phyloP scores from a whole-genome alignment of 2,329 filamentous ascomycete species.

The Ambrosiella xylebori region DNA sequence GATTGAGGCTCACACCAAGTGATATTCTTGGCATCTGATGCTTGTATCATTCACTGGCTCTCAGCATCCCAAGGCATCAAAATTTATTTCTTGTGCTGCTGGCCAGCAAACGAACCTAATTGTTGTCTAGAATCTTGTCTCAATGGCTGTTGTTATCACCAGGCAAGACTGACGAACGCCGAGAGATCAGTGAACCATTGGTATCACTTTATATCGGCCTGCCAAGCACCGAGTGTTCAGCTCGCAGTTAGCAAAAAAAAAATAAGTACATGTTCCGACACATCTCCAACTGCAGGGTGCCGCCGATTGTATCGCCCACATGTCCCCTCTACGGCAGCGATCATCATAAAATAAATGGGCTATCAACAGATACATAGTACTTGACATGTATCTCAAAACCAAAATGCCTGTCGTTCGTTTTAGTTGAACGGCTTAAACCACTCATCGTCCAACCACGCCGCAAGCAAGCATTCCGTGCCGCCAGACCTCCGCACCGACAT shows the following conservation, averaged over 20 bases:
- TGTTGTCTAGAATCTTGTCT: not conserved
- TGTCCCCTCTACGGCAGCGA: too few relatives aligned
- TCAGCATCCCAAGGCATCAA: not conserved
- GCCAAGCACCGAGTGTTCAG: not conserved
- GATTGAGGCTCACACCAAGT: not conserved
- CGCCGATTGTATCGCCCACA: too few relatives aligned
- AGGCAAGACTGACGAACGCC: not conserved
- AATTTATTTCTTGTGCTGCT: not conserved
- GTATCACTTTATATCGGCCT: not conserved
- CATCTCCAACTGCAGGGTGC: not conserved
- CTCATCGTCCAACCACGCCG: not conserved
- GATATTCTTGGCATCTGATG: not conserved
- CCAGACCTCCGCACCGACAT: slow-evolving; percentile 1
- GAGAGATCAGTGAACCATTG: not conserved
- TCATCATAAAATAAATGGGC: not conserved
- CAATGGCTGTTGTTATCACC: not conserved
- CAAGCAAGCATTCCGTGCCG: not conserved
- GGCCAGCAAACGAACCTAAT: not conserved
- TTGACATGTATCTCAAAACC: not conserved
- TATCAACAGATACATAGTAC: not conserved
- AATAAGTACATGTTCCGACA: not conserved
- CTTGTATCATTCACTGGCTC: not conserved
- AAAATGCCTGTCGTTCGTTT: not conserved
- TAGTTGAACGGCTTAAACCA: not conserved
- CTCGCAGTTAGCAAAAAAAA: not conserved